phyloP scores from a whole-genome alignment of 345 rosid species.

The Eucalyptus tenuipes region DNA sequence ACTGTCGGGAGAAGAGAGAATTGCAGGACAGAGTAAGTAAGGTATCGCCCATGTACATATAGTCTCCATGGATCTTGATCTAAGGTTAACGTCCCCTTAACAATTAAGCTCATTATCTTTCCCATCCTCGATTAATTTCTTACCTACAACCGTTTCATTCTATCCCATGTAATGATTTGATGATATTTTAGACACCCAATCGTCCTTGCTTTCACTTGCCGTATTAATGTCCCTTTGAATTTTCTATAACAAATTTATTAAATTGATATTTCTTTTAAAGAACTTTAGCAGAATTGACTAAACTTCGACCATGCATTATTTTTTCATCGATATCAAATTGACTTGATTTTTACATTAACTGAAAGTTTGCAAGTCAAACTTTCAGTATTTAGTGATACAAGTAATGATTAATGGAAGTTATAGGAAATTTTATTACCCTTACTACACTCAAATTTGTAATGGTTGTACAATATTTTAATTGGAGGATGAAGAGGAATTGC shows the following conservation, averaged over 20 bases:
- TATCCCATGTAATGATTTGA: neutral
- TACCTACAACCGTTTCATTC: neutral
- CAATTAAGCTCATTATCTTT: too few relatives aligned
- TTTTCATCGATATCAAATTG: neutral
- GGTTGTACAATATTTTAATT: neutral
- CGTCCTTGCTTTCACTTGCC: neutral
- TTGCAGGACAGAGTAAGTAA: neutral
- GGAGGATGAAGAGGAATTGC: neutral
- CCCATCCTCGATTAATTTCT: neutral
- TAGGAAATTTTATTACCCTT: neutral
- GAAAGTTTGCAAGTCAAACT: neutral
- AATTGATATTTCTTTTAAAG: neutral
- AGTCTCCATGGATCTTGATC: too few relatives aligned
- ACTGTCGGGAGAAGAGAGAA: neutral
- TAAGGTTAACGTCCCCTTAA: too few relatives aligned
- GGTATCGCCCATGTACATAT: neutral
- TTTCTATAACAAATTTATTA: neutral
- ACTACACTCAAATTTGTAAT: neutral
- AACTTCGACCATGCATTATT: neutral
- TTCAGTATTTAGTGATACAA: neutral
- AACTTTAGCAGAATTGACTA: too few relatives aligned
- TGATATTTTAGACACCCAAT: neutral
- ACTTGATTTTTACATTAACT: neutral
- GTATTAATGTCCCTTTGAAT: neutral
- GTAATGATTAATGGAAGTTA: neutral